Base-by-base conservation (phyloP, 2,329 filamentous ascomycete species). In the Trematosphaeria pertusa region DNA sequence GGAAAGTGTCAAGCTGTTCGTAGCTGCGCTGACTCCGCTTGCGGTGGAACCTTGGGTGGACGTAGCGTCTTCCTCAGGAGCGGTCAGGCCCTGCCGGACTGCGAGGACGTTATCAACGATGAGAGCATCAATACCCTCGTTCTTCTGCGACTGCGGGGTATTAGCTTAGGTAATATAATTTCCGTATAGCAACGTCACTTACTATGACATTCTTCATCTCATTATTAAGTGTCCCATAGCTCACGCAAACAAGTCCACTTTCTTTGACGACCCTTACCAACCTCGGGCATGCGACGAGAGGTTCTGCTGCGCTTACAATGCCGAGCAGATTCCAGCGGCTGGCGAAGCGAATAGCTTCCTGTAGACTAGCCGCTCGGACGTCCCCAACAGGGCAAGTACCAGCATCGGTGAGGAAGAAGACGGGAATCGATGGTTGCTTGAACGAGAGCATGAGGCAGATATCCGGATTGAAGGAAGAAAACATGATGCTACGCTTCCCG, bases 391-490 rank as follows among this genome's bases (percentile, higher is more conserved):
- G 79, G 14, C 76, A 82, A n/a, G 85, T 86, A 0, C 93, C 94
- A 0, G 91, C 90, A 62, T 99, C 94, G 0, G 88, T 95, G 31
- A 99, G 80, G 76, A 99, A 99, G 52, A 99, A 78, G 49, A 99
- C 91, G 0, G 94, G 95, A 45, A 97, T 97, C 34, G 89, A 95
- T 1, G 93, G 93, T 75, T 99, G 94, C 77, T 99, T 99, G 81
- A 96, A 96, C 44, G 88, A 94, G 31, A 97, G 78, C 56, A 96
- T 85, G 11, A 99, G 82, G 69, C 94, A 99, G 35, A 99, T 91
- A 64, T 99, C 94, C 0, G 94, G 94, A 73, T 97, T 96, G 77
- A 99, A 99, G 38, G 89, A 94, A 55, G 90, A 96, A 75, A 99
- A 97, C 58, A 99, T 91, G 71, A 99, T 88, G 75, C 96, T 91